Evolutionary conservation across 2,329 filamentous ascomycete species (phyloP).

Genomic region (Purpureocillium lavendulum): DNA sequence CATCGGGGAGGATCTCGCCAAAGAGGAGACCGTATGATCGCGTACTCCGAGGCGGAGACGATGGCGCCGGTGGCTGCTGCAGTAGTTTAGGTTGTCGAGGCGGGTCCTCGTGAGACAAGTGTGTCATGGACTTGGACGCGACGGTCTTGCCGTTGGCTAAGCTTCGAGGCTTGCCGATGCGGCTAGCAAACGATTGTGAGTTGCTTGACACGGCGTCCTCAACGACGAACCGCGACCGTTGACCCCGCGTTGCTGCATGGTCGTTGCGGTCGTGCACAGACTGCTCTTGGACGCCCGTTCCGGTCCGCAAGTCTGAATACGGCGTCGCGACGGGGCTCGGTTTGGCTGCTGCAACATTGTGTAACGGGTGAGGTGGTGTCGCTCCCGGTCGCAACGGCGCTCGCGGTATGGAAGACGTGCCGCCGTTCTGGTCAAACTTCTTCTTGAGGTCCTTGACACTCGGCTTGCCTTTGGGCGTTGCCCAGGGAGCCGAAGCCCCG

Average conservation of each 20-base stretch:
- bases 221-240: constrained; percentile 36
- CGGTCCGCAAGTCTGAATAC: constrained; percentile 30
- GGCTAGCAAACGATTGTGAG: constrained; percentile 51
- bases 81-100: constrained; percentile 18
- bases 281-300: constrained; percentile 4
- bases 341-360: constrained; percentile 24
- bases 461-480: constrained; percentile 36
- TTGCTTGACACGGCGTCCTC: constrained; percentile 46
- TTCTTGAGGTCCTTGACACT: constrained; percentile 76
- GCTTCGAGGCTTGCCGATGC: constrained; percentile 43
- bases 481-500: constrained; percentile 17
- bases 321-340: constrained; percentile 26
- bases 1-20: constrained; percentile 62
- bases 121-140: constrained; percentile 25
- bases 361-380: constrained; percentile 19
- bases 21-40: constrained; percentile 54
- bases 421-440: constrained; percentile 61
- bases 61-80: constrained; percentile 18
- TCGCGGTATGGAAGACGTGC: constrained; percentile 23
- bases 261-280: constrained; percentile 3
- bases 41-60: constrained; percentile 23
- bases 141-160: constrained; percentile 22
- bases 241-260: constrained; percentile 23
- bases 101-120: constrained; percentile 20
- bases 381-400: constrained; percentile 24